These are phyloP conservation scores for Penicillium subrubescens DNA, from an alignment of 495 filamentous ascomycete species.

Conservation along the genomic window DNA sequence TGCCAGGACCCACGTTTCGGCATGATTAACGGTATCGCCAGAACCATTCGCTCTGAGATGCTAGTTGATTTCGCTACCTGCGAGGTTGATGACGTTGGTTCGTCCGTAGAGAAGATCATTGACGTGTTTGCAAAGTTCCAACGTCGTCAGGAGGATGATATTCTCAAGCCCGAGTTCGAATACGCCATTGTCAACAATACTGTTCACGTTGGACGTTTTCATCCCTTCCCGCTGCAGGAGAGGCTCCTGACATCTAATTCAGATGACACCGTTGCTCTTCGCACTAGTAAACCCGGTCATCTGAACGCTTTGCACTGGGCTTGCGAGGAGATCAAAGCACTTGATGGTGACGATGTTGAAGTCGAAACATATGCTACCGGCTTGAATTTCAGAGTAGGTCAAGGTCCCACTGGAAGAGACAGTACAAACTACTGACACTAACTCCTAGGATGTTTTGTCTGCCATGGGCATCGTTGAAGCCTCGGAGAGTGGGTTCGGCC, in stretches of 20 bases:
- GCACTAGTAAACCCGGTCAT: constrained; percentile 12
- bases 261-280: no score
- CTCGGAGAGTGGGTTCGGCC: no score
- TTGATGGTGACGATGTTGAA: no score
- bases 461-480: no score
- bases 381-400: constrained; percentile 36
- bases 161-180: constrained; percentile 34
- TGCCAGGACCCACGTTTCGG: constrained; percentile 42
- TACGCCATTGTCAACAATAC: constrained; percentile 28
- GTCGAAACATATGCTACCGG: constrained; percentile 24
- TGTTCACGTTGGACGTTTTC: constrained; percentile 28
- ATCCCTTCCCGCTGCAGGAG: constrained; percentile 17
- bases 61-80: constrained; percentile 42
- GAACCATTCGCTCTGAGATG: constrained; percentile 45
- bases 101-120: constrained; percentile 11
- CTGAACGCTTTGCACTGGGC: constrained; percentile 46
- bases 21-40: constrained; percentile 40
- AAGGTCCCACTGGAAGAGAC: no score
- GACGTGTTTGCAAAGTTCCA: constrained; percentile 28
- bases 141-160: neutral
- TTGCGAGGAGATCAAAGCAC: no score
- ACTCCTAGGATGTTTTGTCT: no score
- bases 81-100: constrained; percentile 37
- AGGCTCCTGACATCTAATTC: no score
- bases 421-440: no score